Evolutionary conservation across 768 basidiomycete species (phyloP).

Genomic region (Sporobolomyces pararoseus): DNA sequence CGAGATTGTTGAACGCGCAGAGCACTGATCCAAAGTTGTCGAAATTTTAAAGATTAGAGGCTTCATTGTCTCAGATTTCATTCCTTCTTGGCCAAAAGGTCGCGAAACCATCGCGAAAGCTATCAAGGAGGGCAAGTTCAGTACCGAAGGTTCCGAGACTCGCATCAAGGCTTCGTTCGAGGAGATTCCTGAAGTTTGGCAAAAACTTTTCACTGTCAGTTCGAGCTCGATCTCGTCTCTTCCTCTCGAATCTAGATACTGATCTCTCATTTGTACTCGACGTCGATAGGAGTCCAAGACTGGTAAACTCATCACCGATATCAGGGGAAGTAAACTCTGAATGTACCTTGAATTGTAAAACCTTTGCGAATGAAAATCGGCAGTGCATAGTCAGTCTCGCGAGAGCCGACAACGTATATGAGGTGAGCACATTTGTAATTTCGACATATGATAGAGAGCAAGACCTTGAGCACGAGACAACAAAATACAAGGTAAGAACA

Average conservation of each 20-base stretch:
- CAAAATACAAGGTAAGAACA: too few relatives aligned
- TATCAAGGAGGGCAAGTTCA: slow-evolving; percentile 25
- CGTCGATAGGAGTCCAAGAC: not conserved
- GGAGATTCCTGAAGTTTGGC: slow-evolving; percentile 22
- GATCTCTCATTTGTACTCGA: not conserved
- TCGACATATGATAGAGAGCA: too few relatives aligned
- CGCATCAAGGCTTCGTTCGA: slow-evolving; percentile 4
- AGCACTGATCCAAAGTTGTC: too few relatives aligned
- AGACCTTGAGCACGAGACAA: too few relatives aligned
- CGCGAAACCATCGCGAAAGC: slow-evolving; percentile 3
- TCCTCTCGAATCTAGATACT: too few relatives aligned
- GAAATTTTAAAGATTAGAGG: too few relatives aligned
- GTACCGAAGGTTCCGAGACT: not conserved
- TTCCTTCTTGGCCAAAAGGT: not conserved
- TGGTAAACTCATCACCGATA: not conserved
- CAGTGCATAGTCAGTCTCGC: too few relatives aligned
- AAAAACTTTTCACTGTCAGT: slow-evolving; percentile 14
- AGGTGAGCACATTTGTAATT: too few relatives aligned
- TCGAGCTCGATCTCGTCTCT: not conserved
- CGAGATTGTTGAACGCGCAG: too few relatives aligned
- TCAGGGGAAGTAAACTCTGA: not conserved
- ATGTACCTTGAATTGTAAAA: too few relatives aligned
- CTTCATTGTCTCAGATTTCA: slow-evolving; percentile 14
- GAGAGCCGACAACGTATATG: too few relatives aligned
- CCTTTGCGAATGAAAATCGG: too few relatives aligned